Base-by-base conservation (phyloP, 2,329 filamentous ascomycete genomes). In the Dothidotthia symphoricarpi region DNA sequence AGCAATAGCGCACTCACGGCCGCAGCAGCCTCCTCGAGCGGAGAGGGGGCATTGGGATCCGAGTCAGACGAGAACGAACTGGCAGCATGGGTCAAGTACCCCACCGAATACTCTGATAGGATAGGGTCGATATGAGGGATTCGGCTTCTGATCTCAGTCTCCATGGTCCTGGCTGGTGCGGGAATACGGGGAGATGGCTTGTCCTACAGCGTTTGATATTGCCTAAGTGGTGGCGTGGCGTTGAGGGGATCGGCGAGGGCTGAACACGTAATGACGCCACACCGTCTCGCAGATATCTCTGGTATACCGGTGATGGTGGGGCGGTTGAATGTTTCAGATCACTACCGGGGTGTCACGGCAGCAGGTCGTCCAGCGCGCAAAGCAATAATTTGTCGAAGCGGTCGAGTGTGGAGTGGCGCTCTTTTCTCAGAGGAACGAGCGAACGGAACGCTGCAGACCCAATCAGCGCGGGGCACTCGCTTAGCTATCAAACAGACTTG, bases 71-170 rank as follows among this genome's bases (percentile, higher is more conserved):
- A 76, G 75, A 86, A 95, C 34, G 86, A 76, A 51, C 84, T 90
- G 31, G 90, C 93, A 32, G 93, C 93, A 75, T 98, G 91, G 60
- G 83, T 89, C 55, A 98, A 77, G 66, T 97, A 98, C 41, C 93
- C 93, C 51, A 88, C 87, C 28, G 89, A 93, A 70, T 95, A 96
- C 70, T 95, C 87, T 32, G 88, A 90, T 53, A 96, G 75, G 47
- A 95, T 78, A 42, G 85, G 87, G 70, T 96, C 90, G 55, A 96
- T 87, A 62, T 86, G 85, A 46, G 89, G 89, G 54, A 95, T 80
- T 54, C 88, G 81, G 45, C 84, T 75, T 72, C 85, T 85, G 64
- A 95, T 88, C 72, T 95, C 87, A 60, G 86, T 77, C 69, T 95
- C 89, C 89, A 95, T 95, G 49, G 45, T 69, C 45, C 28, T 43